Percentiles rank a stretch among this genome's conserved stretches.
Evolutionary conservation across 108 stramenopile genomes (phyloP).

Genomic region (Nitzschia putrida): DNA sequence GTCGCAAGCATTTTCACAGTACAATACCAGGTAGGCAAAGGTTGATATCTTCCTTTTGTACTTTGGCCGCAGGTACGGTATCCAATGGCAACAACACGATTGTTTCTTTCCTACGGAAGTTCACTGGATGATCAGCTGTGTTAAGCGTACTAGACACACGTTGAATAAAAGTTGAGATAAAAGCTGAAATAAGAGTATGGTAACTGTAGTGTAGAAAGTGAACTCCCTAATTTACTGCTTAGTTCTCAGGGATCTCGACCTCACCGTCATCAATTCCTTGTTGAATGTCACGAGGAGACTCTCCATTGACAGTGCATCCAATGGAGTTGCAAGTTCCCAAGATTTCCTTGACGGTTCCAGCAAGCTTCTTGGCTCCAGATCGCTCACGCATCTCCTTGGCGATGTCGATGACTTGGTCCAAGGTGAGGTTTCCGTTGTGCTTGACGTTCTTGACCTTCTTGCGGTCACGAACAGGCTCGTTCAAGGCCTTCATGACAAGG

Average conservation of each 20-base stretch:
- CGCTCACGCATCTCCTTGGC: constrained; percentile 97
- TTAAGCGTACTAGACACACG: no score
- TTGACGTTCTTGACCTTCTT: constrained; percentile 99
- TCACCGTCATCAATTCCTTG: constrained; percentile 89
- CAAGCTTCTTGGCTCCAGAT: constrained; percentile 93
- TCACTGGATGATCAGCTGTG: no score
- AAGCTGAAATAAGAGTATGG: no score
- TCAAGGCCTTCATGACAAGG: constrained; percentile 99
- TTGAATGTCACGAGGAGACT: constrained; percentile 94
- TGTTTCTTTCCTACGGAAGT: background rate
- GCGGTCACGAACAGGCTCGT: constrained; percentile 99
- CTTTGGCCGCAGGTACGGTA: no score
- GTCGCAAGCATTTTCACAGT: no score
- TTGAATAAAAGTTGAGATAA: background rate
- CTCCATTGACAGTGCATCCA: constrained; percentile 99
- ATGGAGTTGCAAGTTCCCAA: constrained; percentile 98
- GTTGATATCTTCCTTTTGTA: no score
- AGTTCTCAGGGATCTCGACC: constrained; percentile 91
- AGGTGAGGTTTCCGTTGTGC: constrained; percentile 99
- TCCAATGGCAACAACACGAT: no score
- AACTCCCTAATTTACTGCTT: constrained; percentile 30
- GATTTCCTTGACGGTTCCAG: constrained; percentile 99
- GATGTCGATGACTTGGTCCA: constrained; percentile 98
- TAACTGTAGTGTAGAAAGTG: background rate
- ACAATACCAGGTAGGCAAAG: background rate